phyloP scores from a whole-genome alignment of 192 early-diverging fungal genomes.

The Coemansia sp. region DNA sequence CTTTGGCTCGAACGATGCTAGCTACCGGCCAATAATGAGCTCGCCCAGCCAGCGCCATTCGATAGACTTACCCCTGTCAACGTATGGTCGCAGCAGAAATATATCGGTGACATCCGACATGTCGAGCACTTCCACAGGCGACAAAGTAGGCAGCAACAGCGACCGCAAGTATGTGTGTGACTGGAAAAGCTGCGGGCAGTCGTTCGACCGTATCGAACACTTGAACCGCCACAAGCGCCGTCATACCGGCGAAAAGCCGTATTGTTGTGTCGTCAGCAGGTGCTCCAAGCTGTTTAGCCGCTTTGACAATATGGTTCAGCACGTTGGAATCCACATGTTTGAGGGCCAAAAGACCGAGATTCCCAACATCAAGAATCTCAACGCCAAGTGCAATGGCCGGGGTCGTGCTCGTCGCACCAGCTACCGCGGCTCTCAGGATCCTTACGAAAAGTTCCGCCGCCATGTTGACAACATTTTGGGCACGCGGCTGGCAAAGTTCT shows the following conservation, averaged over 20 bases:
- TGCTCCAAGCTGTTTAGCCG: conserved; percentile 69
- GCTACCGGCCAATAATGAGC: neutral
- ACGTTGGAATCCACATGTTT: conserved; percentile 65
- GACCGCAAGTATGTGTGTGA: conserved; percentile 51
- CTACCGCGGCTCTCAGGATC: conserved; percentile 41
- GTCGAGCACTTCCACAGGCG: conserved; percentile 6
- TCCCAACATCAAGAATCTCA: conserved; percentile 54
- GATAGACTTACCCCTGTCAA: neutral
- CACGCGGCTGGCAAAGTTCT: conserved; percentile 27
- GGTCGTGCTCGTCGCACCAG: conserved; percentile 52
- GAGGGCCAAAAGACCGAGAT: conserved; percentile 50
- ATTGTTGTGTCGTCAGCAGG: conserved; percentile 63
- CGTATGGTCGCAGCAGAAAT: conserved; percentile 6
- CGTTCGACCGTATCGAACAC: conserved; percentile 78
- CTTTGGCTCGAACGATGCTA: neutral
- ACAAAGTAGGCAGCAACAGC: conserved; percentile 8
- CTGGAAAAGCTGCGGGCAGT: conserved; percentile 49
- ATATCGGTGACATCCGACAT: conserved; percentile 27
- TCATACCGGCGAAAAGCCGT: conserved; percentile 65
- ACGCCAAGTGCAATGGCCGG: conserved; percentile 47
- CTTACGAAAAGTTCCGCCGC: conserved; percentile 45
- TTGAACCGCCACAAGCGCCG: conserved; percentile 71
- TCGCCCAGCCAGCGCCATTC: neutral
- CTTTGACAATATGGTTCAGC: conserved; percentile 82
- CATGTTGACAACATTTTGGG: conserved; percentile 44